These are phyloP conservation scores for Candida andamanensis DNA, from an alignment of 805 yeast genomes.

Conservation along the genomic window DNA sequence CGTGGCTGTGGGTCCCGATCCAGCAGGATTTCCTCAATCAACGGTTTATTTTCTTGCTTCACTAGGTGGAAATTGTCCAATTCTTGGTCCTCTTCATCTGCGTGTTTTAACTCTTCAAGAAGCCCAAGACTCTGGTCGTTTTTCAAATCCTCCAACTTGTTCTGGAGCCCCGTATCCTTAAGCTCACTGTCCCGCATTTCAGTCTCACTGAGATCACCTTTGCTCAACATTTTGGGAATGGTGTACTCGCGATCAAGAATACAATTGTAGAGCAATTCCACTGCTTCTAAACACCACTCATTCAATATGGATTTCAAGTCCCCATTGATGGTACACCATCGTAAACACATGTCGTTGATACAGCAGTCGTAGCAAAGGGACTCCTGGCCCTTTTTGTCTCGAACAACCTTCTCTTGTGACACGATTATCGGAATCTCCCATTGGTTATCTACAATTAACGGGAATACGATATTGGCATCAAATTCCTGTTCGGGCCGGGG, in stretches of 20 bases:
- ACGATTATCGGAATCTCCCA: slow-evolving; percentile 87
- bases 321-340: slow-evolving; percentile 53
- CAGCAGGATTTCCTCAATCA: slow-evolving; percentile 48
- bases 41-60: slow-evolving; percentile 29
- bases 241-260: slow-evolving; percentile 58
- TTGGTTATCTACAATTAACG: slow-evolving; percentile 58
- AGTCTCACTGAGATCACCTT: slow-evolving; percentile 54
- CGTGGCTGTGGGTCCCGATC: not conserved
- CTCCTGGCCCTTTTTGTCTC: slow-evolving; percentile 64
- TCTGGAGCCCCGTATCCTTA: slow-evolving; percentile 28
- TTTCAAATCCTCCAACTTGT: slow-evolving; percentile 27
- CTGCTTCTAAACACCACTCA: slow-evolving; percentile 81
- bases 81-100: slow-evolving; percentile 20
- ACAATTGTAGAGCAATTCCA: slow-evolving; percentile 50
- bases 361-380: slow-evolving; percentile 78
- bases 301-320: slow-evolving; percentile 62
- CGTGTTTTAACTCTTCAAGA: slow-evolving; percentile 37
- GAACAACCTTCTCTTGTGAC: slow-evolving; percentile 49
- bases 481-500: slow-evolving; percentile 57
- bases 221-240: slow-evolving; percentile 66
- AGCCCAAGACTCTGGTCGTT: slow-evolving; percentile 40
- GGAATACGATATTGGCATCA: slow-evolving; percentile 54
- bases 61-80: too few relatives aligned
- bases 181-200: slow-evolving; percentile 43
- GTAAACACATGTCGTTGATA: slow-evolving; percentile 56